Evolutionary conservation across 345 rosid species (phyloP).

Genomic region (Eucalyptus lansdowneana): DNA sequence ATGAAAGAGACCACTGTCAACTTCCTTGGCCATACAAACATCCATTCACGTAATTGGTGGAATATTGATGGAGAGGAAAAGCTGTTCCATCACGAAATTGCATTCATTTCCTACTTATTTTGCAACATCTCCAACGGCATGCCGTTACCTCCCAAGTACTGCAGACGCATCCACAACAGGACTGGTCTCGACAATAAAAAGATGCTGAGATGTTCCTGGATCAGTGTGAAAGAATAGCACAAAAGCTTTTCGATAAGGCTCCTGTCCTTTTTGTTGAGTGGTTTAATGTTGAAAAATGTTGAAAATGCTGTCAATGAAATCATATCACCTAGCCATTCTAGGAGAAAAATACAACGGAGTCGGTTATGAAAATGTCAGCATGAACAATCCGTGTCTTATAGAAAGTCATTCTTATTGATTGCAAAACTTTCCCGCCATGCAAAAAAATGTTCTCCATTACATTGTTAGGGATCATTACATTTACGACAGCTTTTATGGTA

Average conservation of each 20-base stretch:
- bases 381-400: not conserved
- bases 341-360: not conserved
- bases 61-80: not conserved
- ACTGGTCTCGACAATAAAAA: fast-evolving
- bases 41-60: fast-evolving
- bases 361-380: not conserved
- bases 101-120: not conserved
- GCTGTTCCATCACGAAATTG: not conserved
- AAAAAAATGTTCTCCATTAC: not conserved
- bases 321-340: not conserved
- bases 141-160: fast-evolving
- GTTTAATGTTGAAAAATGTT: not conserved
- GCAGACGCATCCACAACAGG: not conserved
- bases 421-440: not conserved
- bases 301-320: not conserved
- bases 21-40: fast-evolving
- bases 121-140: not conserved
- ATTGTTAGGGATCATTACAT: not conserved
- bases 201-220: not conserved
- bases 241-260: not conserved
- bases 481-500: not conserved
- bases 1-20: not conserved
- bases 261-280: not conserved
- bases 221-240: not conserved
- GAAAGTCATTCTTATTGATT: not conserved